These are phyloP conservation scores for Eimeria necatrix DNA, from an alignment of 169 alveolate species.

Conservation along the genomic window DNA sequence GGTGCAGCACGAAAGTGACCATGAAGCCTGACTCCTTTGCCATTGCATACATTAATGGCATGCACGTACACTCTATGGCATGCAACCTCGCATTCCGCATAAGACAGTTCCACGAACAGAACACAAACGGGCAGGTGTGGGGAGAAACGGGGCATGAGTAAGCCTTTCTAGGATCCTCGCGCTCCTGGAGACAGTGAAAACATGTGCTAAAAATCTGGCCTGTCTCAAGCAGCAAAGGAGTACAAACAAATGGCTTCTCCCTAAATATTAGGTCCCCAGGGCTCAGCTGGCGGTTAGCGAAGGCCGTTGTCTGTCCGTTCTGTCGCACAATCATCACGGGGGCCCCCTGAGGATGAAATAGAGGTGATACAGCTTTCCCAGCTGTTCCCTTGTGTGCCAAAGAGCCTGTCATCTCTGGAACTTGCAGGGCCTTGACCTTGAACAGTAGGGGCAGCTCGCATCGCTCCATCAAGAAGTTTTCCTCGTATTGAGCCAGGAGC, in stretches of 20 bases:
- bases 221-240: constrained; percentile 72
- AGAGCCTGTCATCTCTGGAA: not conserved
- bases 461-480: constrained; percentile 38
- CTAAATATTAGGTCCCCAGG: constrained; percentile 72
- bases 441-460: constrained; percentile 46
- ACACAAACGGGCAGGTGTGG: constrained; percentile 90
- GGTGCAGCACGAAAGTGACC: constrained; percentile 83
- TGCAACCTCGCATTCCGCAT: constrained; percentile 90
- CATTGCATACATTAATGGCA: constrained; percentile 86
- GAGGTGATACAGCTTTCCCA: not conserved
- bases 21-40: constrained; percentile 85
- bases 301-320: constrained; percentile 30
- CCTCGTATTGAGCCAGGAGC: constrained; percentile 38
- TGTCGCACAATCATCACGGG: constrained; percentile 66
- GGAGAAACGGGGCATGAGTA: constrained; percentile 92
- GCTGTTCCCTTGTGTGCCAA: not conserved
- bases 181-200: constrained; percentile 92
- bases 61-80: constrained; percentile 89
- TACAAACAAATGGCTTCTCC: constrained; percentile 75
- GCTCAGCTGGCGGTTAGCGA: constrained; percentile 38
- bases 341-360: not conserved
- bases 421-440: not conserved
- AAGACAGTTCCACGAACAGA: constrained; percentile 93
- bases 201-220: constrained; percentile 86
- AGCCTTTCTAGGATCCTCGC: constrained; percentile 84